These are phyloP conservation scores for Macrolepiota fuliginosa DNA, from an alignment of 768 basidiomycete genomes.

Conservation along the genomic window DNA sequence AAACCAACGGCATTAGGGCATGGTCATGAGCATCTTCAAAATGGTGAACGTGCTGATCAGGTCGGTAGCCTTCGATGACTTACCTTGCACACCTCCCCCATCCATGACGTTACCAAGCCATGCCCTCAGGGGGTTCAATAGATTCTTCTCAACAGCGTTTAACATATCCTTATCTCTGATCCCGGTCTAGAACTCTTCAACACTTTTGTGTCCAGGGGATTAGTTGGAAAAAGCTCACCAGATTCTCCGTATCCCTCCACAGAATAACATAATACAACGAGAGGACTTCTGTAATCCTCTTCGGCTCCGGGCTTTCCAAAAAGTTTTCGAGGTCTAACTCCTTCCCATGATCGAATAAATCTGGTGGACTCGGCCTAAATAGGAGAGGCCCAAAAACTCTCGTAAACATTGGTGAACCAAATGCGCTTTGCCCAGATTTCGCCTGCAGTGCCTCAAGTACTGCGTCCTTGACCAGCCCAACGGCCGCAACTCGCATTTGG, in stretches of 20 bases:
- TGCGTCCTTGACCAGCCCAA: conserved; percentile 69
- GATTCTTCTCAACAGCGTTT: conserved; percentile 38
- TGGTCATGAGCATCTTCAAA: conserved; percentile 25
- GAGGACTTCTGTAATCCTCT: conserved; percentile 62
- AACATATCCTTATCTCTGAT: conserved; percentile 44
- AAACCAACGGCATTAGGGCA: conserved; percentile 35
- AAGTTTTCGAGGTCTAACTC: conserved; percentile 24
- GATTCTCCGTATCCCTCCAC: conserved; percentile 54
- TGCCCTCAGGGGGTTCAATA: conserved; percentile 43
- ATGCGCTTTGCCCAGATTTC: conserved; percentile 27
- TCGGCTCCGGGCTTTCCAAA: conserved; percentile 53
- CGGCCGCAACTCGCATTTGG: conserved; percentile 66
- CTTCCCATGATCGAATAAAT: conserved; percentile 42
- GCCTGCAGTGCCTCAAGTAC: conserved; percentile 46
- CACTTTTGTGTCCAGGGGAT: background rate
- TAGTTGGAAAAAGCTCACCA: conserved; percentile 31
- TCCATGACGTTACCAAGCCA: conserved; percentile 33
- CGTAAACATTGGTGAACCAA: conserved; percentile 55
- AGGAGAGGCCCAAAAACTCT: conserved; percentile 57
- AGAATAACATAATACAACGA: conserved; percentile 68
- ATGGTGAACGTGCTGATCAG: background rate
- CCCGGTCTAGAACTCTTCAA: conserved; percentile 41
- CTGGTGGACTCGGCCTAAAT: conserved; percentile 54
- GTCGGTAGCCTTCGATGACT: background rate
- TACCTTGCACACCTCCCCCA: background rate